These are phyloP conservation scores for Salicornia ramosissima DNA, from an alignment of 148 eudicot genomes.

Conservation along the genomic window DNA sequence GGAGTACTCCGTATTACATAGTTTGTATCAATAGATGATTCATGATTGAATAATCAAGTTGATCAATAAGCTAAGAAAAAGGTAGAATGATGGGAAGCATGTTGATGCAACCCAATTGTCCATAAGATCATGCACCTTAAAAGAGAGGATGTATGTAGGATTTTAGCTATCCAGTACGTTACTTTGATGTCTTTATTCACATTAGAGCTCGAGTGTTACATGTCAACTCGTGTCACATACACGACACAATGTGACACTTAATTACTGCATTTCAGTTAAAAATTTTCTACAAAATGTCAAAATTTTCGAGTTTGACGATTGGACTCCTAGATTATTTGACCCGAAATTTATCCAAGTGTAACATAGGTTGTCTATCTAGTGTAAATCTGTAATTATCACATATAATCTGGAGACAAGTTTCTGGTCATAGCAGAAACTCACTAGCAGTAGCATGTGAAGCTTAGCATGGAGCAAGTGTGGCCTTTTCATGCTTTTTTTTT, in stretches of 20 bases:
- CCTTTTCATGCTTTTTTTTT: slow-evolving; percentile 5
- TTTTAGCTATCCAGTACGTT: slow-evolving; percentile 12
- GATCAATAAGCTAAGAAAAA: neutral
- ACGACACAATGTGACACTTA: too few species aligned
- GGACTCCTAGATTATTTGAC: too few species aligned
- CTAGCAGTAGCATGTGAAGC: slow-evolving; percentile 32
- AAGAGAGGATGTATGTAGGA: neutral
- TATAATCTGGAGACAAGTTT: slow-evolving; percentile 5
- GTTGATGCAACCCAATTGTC: slow-evolving; percentile 27
- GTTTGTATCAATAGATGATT: too few species aligned
- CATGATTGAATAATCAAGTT: slow-evolving; percentile 13
- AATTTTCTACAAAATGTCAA: too few species aligned
- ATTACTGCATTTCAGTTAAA: too few species aligned
- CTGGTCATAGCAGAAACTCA: slow-evolving; percentile 12
- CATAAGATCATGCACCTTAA: slow-evolving; percentile 3
- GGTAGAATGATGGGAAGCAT: slow-evolving; percentile 18
- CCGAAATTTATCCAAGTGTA: too few species aligned
- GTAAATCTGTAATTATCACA: slow-evolving; percentile 14
- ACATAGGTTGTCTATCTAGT: too few species aligned
- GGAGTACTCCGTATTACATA: too few species aligned
- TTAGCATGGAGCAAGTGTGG: slow-evolving; percentile 44
- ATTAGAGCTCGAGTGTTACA: too few species aligned
- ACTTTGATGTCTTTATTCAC: too few species aligned
- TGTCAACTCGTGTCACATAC: too few species aligned
- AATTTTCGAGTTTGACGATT: too few species aligned